phyloP scores from a whole-genome alignment of 1,284 basidiomycete species.

The Ceratobasidium sp. region DNA sequence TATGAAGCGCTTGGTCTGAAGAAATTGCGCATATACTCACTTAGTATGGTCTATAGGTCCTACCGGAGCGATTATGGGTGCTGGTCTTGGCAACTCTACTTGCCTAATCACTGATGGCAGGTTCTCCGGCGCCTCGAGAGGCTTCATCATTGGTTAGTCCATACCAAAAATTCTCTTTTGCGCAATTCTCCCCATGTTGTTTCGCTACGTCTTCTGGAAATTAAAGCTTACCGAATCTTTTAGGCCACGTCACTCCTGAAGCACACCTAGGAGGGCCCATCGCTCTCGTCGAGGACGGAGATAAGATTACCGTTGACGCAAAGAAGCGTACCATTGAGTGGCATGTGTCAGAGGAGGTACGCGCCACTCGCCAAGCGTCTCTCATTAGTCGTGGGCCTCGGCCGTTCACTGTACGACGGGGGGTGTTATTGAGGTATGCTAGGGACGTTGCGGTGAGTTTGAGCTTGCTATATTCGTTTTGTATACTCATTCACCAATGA shows the following conservation, averaged over 20 bases:
- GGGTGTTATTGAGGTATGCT: constrained; percentile 78
- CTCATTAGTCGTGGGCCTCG: constrained; percentile 77
- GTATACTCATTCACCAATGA: constrained; percentile 40
- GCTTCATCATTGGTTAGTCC: constrained; percentile 68
- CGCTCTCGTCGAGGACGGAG: constrained; percentile 92
- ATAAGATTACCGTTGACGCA: constrained; percentile 84
- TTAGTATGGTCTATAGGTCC: constrained; percentile 62
- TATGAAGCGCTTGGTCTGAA: background rate
- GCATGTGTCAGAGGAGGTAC: constrained; percentile 83
- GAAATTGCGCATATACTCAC: background rate
- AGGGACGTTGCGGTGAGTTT: constrained; percentile 79
- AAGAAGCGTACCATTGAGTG: constrained; percentile 82
- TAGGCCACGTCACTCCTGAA: constrained; percentile 91
- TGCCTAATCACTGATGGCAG: constrained; percentile 96
- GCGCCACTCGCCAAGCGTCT: constrained; percentile 71
- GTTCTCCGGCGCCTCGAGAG: constrained; percentile 84
- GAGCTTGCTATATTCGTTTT: constrained; percentile 14
- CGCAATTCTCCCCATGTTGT: background rate
- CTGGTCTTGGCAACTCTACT: constrained; percentile 89
- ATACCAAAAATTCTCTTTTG: background rate
- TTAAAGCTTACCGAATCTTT: constrained; percentile 41
- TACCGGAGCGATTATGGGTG: constrained; percentile 92
- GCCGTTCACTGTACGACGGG: constrained; percentile 75
- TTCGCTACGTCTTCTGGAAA: background rate
- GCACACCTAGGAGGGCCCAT: constrained; percentile 95